A percentile compares a stretch with the other conserved stretches of the same genome.
phyloP scores from a whole-genome alignment of 2,329 filamentous ascomycete species.

The Aspergillus hiratsukae region DNA sequence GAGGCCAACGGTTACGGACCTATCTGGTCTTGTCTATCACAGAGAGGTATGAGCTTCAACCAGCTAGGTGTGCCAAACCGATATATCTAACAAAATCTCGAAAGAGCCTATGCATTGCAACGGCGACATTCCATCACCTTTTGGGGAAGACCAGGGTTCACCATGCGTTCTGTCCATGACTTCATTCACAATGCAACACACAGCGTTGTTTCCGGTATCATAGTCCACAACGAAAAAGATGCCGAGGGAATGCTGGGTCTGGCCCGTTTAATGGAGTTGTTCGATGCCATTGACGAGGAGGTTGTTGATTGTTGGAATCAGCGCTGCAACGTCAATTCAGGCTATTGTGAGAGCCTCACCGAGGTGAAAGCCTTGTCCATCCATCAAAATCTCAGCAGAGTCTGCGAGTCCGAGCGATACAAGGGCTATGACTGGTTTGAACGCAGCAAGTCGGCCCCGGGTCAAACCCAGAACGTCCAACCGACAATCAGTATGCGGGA shows the following conservation, averaged over 20 bases:
- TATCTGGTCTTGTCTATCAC: constrained; percentile 36
- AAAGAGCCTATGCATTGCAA: constrained; percentile 41
- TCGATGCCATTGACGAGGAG: constrained; percentile 42
- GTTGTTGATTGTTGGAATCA: constrained; percentile 43
- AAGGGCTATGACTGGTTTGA: constrained; percentile 38
- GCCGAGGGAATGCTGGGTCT: constrained; percentile 41
- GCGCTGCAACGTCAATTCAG: constrained; percentile 56
- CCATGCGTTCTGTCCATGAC: constrained; percentile 38
- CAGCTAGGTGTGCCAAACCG: neutral
- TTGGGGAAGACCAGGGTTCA: constrained; percentile 36
- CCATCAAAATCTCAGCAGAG: constrained; percentile 30
- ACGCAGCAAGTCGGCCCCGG: constrained; percentile 22
- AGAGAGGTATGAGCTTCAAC: constrained; percentile 22
- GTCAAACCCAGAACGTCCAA: constrained; percentile 14
- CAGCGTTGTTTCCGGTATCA: constrained; percentile 36
- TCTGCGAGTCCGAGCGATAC: constrained; percentile 32
- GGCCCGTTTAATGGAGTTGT: constrained; percentile 41
- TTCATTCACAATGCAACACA: constrained; percentile 35
- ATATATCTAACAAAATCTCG: neutral
- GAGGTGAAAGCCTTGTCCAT: constrained; percentile 52
- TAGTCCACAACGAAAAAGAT: constrained; percentile 43
- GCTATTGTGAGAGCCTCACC: constrained; percentile 63
- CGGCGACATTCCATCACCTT: constrained; percentile 41
- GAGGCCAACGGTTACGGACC: constrained; percentile 36
- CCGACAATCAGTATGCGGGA: constrained; percentile 29